Evolutionary conservation across 2,329 filamentous ascomycete species (phyloP).

Genomic region (Colletotrichum tropicale): DNA sequence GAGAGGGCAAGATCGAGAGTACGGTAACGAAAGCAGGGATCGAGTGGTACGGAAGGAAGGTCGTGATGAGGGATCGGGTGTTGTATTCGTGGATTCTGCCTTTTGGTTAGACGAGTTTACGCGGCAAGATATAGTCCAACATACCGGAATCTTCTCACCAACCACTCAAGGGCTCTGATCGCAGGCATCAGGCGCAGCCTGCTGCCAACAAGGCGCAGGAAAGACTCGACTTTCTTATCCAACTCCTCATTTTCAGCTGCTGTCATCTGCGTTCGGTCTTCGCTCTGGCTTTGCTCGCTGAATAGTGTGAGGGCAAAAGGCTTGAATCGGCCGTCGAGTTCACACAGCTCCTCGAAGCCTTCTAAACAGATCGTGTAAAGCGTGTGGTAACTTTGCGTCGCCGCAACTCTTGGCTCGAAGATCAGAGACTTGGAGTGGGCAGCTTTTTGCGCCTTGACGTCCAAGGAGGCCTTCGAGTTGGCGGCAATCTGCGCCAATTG

Average conservation of each 20-base stretch:
- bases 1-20: conserved; percentile 82
- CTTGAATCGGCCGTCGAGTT: conserved; percentile 79
- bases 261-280: conserved; percentile 87
- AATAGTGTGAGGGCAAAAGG: conserved; percentile 82
- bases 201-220: conserved; percentile 79
- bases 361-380: conserved; percentile 87
- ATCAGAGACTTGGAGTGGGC: conserved; percentile 94
- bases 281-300: conserved; percentile 88
- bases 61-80: conserved; percentile 75
- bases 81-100: conserved; percentile 89
- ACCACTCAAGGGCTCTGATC: conserved; percentile 92
- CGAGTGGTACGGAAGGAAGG: conserved; percentile 92
- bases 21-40: conserved; percentile 85
- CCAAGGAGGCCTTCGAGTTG: conserved; percentile 87
- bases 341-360: conserved; percentile 90
- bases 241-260: conserved; percentile 81
- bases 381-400: conserved; percentile 87
- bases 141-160: conserved; percentile 87
- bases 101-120: not conserved
- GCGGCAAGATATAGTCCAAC: conserved; percentile 27
- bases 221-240: conserved; percentile 78
- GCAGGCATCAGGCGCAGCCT: conserved; percentile 84
- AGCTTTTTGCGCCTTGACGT: conserved; percentile 90
- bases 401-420: conserved; percentile 85
- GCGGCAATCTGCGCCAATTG: conserved; percentile 93